A percentile compares a stretch with the other conserved stretches of the same genome.
Conservation (phyloP, 352 stramenopile species). For the Phytopythium boreale region DNA sequence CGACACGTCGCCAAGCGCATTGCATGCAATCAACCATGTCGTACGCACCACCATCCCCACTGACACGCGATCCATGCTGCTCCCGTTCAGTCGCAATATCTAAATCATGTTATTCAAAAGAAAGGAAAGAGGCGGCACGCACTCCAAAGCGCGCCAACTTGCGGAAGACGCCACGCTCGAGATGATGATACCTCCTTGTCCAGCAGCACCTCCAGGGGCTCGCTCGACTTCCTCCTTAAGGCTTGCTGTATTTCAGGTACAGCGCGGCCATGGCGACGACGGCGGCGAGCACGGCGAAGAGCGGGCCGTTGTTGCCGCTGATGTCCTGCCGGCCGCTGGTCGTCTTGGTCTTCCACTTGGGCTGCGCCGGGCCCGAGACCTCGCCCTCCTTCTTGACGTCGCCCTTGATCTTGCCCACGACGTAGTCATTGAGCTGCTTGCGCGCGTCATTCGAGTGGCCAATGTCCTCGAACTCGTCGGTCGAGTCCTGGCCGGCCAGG, state of each 20-base stretch:
- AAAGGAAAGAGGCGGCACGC: neutral
- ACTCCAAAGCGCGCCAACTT: neutral
- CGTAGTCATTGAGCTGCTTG: slow-evolving; percentile 90
- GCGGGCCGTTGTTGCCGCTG: slow-evolving; percentile 48
- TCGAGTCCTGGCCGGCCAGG: slow-evolving; percentile 91
- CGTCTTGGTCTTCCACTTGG: slow-evolving; percentile 22
- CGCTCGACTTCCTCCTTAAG: neutral
- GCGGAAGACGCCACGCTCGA: neutral
- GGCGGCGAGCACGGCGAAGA: slow-evolving; percentile 50
- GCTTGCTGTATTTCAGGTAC: slow-evolving; percentile 53
- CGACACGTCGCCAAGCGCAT: neutral
- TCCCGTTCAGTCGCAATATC: slow-evolving; percentile 8
- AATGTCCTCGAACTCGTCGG: slow-evolving; percentile 96
- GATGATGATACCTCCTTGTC: neutral
- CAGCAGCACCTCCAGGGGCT: neutral
- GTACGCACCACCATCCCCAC: neutral
- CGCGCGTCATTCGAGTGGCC: slow-evolving; percentile 96
- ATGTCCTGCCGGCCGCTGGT: slow-evolving; percentile 55
- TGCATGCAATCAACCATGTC: neutral
- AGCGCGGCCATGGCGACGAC: slow-evolving; percentile 47
- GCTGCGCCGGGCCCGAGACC: slow-evolving; percentile 6
- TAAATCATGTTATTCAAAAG: slow-evolving; percentile 9
- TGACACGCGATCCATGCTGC: neutral
- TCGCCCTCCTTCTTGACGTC: slow-evolving; percentile 49
- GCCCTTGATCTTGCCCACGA: slow-evolving; percentile 89